A percentile compares a stretch with the other conserved stretches of the same genome.
Conservation (phyloP, 108 stramenopile genomes). For the Aurantiochytrium sp. region DNA sequence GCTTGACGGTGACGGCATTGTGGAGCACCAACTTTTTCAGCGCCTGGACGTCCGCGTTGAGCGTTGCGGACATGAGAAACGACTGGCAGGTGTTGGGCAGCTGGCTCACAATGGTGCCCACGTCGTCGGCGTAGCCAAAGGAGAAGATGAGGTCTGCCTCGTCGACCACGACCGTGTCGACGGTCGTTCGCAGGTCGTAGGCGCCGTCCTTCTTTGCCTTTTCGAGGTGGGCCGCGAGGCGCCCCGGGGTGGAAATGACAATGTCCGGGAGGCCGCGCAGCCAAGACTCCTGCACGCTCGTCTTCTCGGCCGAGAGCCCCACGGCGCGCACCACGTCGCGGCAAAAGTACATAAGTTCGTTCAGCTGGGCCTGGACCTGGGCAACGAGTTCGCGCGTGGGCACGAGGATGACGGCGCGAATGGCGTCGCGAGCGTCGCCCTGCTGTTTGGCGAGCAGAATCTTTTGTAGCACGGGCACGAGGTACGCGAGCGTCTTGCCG, state of each 20-base stretch:
- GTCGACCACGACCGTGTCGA: conserved; percentile 88
- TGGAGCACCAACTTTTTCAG: conserved; percentile 87
- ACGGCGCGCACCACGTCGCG: conserved; percentile 71
- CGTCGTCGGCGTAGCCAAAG: conserved; percentile 84
- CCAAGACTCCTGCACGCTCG: conserved; percentile 34
- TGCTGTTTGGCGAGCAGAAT: conserved; percentile 61
- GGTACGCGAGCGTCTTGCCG: conserved; percentile 92
- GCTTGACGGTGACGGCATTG: conserved; percentile 83
- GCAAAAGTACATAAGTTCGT: conserved; percentile 81
- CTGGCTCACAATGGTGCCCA: conserved; percentile 72
- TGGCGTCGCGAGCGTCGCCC: conserved; percentile 37
- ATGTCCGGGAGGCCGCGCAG: conserved; percentile 44
- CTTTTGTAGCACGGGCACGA: conserved; percentile 84
- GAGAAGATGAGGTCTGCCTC: conserved; percentile 96
- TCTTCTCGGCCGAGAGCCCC: conserved; percentile 60
- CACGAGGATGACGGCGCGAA: conserved; percentile 83
- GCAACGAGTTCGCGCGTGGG: conserved; percentile 92
- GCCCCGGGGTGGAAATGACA: conserved; percentile 52
- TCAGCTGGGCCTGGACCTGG: conserved; percentile 70
- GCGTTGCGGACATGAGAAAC: conserved; percentile 95
- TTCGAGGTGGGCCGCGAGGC: conserved; percentile 48
- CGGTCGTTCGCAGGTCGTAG: conserved; percentile 71
- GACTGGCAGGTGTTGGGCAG: conserved; percentile 89
- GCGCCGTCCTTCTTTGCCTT: conserved; percentile 66
- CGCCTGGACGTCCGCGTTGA: conserved; percentile 76